Conservation (phyloP, 805 yeast genomes). For the Geotrichum ghanense region DNA sequence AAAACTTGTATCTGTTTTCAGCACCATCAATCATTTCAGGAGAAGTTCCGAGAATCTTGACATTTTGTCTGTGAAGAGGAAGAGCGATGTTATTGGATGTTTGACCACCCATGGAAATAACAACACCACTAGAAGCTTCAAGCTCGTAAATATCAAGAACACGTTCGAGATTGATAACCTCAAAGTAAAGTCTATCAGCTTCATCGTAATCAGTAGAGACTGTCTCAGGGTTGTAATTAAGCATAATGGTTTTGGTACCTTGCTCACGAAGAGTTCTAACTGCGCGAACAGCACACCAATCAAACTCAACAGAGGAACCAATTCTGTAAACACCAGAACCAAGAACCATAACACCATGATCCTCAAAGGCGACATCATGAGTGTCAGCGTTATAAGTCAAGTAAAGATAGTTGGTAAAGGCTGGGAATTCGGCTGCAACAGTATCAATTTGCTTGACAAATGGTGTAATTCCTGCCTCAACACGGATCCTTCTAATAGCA, state of each 20-base stretch:
- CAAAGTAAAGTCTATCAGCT: slow-evolving; percentile 93
- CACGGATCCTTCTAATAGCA: slow-evolving; percentile 80
- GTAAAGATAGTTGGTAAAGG: slow-evolving; percentile 86
- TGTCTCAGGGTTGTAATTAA: slow-evolving; percentile 96
- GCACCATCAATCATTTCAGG: slow-evolving; percentile 98
- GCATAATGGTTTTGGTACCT: slow-evolving; percentile 87
- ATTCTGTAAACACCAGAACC: slow-evolving; percentile 99
- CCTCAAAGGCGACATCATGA: slow-evolving; percentile 79
- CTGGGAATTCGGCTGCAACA: slow-evolving; percentile 98
- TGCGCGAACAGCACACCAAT: slow-evolving; percentile 98
- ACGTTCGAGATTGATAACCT: slow-evolving; percentile 87
- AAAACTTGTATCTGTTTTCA: slow-evolving; percentile 94
- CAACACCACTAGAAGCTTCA: slow-evolving; percentile 83
- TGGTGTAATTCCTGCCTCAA: slow-evolving; percentile 78
- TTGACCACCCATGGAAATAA: slow-evolving; percentile 98
- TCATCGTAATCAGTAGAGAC: slow-evolving; percentile 98
- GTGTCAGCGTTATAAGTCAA: slow-evolving; percentile 88
- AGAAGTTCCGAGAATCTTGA: slow-evolving; percentile 90
- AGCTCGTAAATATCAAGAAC: slow-evolving; percentile 89
- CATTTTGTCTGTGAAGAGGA: slow-evolving; percentile 84
- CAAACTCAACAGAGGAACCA: slow-evolving; percentile 97
- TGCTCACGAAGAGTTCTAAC: slow-evolving; percentile 84
- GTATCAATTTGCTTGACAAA: slow-evolving; percentile 96
- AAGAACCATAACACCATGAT: slow-evolving; percentile 87
- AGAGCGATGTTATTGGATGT: slow-evolving; percentile 94